Conservation (phyloP, 176 grass and related monocot genomes). For the Avena eriantha region DNA sequence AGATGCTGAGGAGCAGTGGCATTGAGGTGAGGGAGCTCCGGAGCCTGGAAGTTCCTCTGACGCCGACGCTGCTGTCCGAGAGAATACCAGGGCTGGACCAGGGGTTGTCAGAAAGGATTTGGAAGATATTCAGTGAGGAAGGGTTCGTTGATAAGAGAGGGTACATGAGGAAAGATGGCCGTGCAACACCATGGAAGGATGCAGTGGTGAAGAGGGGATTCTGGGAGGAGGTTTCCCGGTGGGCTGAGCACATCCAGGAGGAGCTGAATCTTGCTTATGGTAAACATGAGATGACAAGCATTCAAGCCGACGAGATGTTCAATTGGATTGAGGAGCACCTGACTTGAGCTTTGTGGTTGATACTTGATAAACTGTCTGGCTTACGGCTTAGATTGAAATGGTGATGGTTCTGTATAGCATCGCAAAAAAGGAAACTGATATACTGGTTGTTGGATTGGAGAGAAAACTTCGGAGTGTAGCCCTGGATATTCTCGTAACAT, state of each 20-base stretch:
- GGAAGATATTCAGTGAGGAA: conserved; percentile 51
- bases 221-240: conserved; percentile 49
- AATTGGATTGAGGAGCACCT: conserved; percentile 64
- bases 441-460: neutral
- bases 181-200: conserved; percentile 63
- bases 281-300: conserved; percentile 82
- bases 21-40: conserved; percentile 57
- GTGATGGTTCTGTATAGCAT: neutral
- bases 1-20: conserved; percentile 59
- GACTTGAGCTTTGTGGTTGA: neutral
- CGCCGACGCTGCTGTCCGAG: conserved; percentile 56
- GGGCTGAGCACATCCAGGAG: conserved; percentile 65
- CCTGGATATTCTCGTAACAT: neutral
- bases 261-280: conserved; percentile 79
- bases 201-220: conserved; percentile 53
- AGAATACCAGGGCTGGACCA: conserved; percentile 57
- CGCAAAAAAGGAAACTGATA: neutral
- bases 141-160: conserved; percentile 64
- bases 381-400: neutral
- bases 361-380: neutral
- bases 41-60: conserved; percentile 67
- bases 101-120: conserved; percentile 48
- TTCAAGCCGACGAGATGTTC: conserved; percentile 67
- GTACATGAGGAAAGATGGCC: conserved; percentile 65
- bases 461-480: neutral